These are phyloP conservation scores for Aureobasidium zeae DNA, from an alignment of 2,329 filamentous ascomycete genomes.

Conservation along the genomic window DNA sequence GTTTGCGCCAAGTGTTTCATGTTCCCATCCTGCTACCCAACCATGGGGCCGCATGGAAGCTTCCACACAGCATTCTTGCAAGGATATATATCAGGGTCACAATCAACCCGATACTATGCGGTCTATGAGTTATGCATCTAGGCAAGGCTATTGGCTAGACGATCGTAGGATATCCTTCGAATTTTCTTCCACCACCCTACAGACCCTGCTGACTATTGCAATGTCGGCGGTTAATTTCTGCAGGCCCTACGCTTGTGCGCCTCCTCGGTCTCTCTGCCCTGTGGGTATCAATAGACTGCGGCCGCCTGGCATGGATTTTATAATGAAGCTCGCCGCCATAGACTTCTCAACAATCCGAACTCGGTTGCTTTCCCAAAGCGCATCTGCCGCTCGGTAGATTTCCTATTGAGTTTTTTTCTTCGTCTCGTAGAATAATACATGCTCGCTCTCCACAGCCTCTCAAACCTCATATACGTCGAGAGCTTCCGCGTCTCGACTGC, in stretches of 20 bases:
- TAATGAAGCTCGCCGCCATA: background rate
- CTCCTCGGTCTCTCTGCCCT: constrained; percentile 11
- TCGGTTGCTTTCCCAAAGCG: constrained; percentile 1
- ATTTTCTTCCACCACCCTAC: constrained; percentile 11
- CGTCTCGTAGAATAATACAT: too few relatives aligned
- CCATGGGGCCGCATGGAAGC: constrained; percentile 11
- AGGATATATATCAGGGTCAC: background rate
- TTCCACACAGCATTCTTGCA: constrained; percentile 4
- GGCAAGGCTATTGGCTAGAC: background rate
- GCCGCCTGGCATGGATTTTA: too few relatives aligned
- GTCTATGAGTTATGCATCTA: too few relatives aligned
- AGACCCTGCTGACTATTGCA: constrained; percentile 7
- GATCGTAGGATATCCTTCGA: background rate
- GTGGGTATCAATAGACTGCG: constrained; percentile 5
- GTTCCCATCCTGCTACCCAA: background rate
- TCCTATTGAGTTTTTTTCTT: constrained; percentile 9
- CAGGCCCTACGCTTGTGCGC: constrained; percentile 10
- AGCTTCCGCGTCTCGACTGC: background rate
- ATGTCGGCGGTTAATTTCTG: constrained; percentile 11
- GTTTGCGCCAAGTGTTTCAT: constrained; percentile 11
- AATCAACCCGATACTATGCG: constrained; percentile 9
- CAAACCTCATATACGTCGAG: constrained; percentile 8
- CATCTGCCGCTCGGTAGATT: background rate
- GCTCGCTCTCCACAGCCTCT: too few relatives aligned
- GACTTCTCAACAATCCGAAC: constrained; percentile 4